phyloP scores from a whole-genome alignment of 2,329 filamentous ascomycete species.

The Lanzia echinophila region DNA sequence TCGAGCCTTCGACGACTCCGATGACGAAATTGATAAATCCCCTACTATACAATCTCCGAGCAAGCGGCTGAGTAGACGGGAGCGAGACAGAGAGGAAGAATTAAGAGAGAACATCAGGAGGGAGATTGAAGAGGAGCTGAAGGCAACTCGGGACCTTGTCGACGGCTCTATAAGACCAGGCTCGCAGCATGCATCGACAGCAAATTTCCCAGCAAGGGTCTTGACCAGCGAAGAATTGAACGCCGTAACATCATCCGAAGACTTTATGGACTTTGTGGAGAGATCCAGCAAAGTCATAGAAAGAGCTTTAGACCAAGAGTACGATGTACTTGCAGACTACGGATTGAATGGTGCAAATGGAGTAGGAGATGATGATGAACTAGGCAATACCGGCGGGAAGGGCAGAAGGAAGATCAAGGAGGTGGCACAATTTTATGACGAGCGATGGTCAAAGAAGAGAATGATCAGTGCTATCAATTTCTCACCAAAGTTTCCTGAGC shows the following conservation, averaged over 20 bases:
- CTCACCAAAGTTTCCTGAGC: slow-evolving; percentile 89
- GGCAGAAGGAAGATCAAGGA: slow-evolving; percentile 75
- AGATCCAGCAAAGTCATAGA: slow-evolving; percentile 96
- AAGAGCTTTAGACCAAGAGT: slow-evolving; percentile 88
- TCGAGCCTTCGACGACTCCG: slow-evolving; percentile 51
- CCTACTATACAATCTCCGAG: slow-evolving; percentile 52
- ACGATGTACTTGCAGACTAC: slow-evolving; percentile 94
- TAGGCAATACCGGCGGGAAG: slow-evolving; percentile 61
- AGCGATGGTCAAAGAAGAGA: slow-evolving; percentile 92
- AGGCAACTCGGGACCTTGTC: slow-evolving; percentile 58
- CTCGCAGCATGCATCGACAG: slow-evolving; percentile 37
- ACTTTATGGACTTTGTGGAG: slow-evolving; percentile 93
- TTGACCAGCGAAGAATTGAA: slow-evolving; percentile 80
- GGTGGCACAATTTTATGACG: slow-evolving; percentile 87
- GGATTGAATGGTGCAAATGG: slow-evolving; percentile 68
- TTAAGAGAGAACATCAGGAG: slow-evolving; percentile 74
- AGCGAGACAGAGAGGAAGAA: slow-evolving; percentile 81
- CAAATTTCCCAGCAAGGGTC: slow-evolving; percentile 70
- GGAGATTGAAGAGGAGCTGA: slow-evolving; percentile 90
- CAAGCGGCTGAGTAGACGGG: slow-evolving; percentile 72
- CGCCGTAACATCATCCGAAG: slow-evolving; percentile 84
- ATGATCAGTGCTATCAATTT: slow-evolving; percentile 96
- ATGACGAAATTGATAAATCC: slow-evolving; percentile 55
- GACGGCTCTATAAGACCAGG: slow-evolving; percentile 44
- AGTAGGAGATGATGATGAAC: slow-evolving; percentile 72